These are phyloP conservation scores for Coemansia sp. DNA, from an alignment of 192 early-diverging fungal genomes.

Conservation along the genomic window DNA sequence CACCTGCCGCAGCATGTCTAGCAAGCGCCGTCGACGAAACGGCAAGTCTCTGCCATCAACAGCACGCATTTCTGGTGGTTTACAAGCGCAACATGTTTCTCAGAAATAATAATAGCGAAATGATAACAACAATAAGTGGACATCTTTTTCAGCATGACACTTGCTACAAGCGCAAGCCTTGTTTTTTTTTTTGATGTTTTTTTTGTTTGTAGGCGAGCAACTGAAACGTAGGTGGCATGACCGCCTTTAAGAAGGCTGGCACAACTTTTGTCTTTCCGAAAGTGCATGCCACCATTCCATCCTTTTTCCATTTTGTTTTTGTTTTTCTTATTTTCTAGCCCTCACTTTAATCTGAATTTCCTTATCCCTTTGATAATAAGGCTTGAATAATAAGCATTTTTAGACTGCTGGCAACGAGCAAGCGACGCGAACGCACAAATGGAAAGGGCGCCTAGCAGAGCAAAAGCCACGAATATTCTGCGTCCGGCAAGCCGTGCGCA, in stretches of 20 bases:
- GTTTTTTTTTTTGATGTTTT: not conserved
- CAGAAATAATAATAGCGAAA: no score
- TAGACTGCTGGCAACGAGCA: not conserved
- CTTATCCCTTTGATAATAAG: not conserved
- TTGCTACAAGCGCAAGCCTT: not conserved
- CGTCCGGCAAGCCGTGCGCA: constrained; percentile 51
- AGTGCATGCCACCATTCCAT: no score
- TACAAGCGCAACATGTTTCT: no score
- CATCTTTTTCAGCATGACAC: no score
- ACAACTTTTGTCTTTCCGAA: no score
- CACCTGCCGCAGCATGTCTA: constrained; percentile 39
- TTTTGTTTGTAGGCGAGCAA: not conserved
- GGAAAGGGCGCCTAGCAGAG: constrained; percentile 52
- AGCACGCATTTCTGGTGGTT: no score
- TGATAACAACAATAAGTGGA: no score
- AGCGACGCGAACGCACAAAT: constrained; percentile 9
- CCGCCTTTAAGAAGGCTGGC: no score
- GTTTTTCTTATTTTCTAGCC: not conserved
- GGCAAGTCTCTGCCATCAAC: no score
- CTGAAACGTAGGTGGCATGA: not conserved
- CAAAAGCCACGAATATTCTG: constrained; percentile 52
- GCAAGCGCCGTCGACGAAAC: not conserved
- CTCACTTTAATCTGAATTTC: not conserved
- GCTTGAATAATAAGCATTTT: no score
- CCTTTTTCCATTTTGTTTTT: constrained; percentile 9